Base-by-base conservation (phyloP, 2,329 filamentous ascomycete genomes). In the Diaporthe amygdali region DNA sequence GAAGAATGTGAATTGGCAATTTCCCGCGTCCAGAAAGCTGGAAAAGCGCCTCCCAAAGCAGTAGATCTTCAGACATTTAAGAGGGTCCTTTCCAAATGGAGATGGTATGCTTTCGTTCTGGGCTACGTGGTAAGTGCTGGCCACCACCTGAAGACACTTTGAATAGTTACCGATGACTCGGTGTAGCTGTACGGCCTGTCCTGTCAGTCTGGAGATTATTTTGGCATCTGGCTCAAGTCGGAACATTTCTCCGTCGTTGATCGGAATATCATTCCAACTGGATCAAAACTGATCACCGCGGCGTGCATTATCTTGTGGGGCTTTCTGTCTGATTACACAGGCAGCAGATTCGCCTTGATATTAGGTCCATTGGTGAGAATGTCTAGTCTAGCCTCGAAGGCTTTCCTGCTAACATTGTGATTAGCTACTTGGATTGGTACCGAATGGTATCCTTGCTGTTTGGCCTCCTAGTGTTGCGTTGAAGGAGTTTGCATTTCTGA, bases 391-490 rank as follows among this genome's bases (percentile, higher is more conserved):
- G 49, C 54, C 2, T 46, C 14, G 6, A 25, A 37, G 10, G 51
- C 56, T 15, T 41, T 34, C 8, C 14, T 54, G 34, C 30, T 51
- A 15, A 69, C 15, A 59, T 25, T 22, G 14, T 34, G 8, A 20
- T 10, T 22, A 78, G 76, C 74, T 75, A 10, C 74, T 79, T 39
- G 76, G 77, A 0, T 72, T 80, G 0, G 54, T 81, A 8, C 79
- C 79, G 9, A 80, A 79, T 47, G 79, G 77, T 12, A 80, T 81
- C 41, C 68, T 80, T 3, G 77, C 78, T 9, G 66, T 75, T n/a
- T 77, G 77, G 77, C 75, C 77, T 2, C 20, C 72, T 3, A 75
- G 76, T 47, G 39, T 76, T 1, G 47, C 66, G 2, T 61, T 79
- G 34, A 78, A 78, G 66, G 73, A 78, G 37, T 79, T 79, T 66